Evolutionary conservation across 768 basidiomycete genomes (phyloP), one percentile per base, ranked within the genome.

Genomic region (Termitomyces sp.): DNA sequence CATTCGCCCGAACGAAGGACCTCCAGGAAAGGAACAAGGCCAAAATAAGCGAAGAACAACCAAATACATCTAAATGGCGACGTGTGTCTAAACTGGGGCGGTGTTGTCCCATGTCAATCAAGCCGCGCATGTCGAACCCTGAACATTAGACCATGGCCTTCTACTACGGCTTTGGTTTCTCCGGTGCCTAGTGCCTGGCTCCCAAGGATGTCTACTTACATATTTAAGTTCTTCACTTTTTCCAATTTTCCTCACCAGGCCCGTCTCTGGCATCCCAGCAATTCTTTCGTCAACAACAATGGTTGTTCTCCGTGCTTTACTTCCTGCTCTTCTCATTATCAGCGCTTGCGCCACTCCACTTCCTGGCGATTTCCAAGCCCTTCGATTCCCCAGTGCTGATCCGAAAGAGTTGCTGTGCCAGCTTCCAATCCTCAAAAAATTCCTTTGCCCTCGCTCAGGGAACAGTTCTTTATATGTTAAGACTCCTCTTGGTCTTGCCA

Each of bases 401-500:
- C 70, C 75, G 26, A 66, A 66, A 51, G 73, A 76, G 37, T 67
- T 80, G 10, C 66, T 83, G 18, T 84, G 83, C 72, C 70, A 75
- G 41, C 60, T 81, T 29, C 77, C 79, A 22, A 68, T 82, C 57
- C 44, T 81, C 49, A 69, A 72, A 55, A 67, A 70, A 39, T 64
- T 70, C 49, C 67, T 81, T 15, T 84, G 80, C 62, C 78, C 78
- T 29, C 69, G 71, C 16, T 66, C 69, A 33, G 68, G 68, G n/a
- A 57, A 61, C 16, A 59, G 61, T 26, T 57, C 62, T 20, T 57
- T 70, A 37, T 71, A 60, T 37, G 64, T 72, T 31, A 22, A 59
- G 18, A 89, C 88, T 1, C 73, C 77, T 18, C 57, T 88, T 26
- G 88, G 88, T 18, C 69, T 70, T 20, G 88, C 88, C 9, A 66